These are phyloP conservation scores for Blastobotrys elegans DNA, from an alignment of 1,139 yeast species.

Conservation along the genomic window DNA sequence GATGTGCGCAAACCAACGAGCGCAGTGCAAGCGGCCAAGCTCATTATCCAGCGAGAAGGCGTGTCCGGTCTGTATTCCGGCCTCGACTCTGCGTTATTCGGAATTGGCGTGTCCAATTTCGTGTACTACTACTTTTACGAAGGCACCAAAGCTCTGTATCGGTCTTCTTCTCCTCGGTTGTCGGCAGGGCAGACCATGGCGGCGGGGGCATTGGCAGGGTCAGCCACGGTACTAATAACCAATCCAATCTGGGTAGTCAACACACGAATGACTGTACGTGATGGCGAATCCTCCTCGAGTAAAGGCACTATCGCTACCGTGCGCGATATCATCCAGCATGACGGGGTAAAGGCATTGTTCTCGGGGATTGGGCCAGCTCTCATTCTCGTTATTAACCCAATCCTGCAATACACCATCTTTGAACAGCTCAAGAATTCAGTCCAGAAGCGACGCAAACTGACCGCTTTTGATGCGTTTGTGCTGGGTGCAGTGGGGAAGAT, in stretches of 20 bases:
- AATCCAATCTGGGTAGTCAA: constrained; percentile 97
- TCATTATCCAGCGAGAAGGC: constrained; percentile 60
- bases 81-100: constrained; percentile 79
- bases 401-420: constrained; percentile 85
- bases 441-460: constrained; percentile 47
- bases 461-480: constrained; percentile 66
- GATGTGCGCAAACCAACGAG: constrained; percentile 27
- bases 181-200: constrained; percentile 66
- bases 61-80: constrained; percentile 73
- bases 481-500: constrained; percentile 89
- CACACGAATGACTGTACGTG: constrained; percentile 69
- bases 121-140: constrained; percentile 90
- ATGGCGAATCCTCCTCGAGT: constrained; percentile 37
- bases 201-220: constrained; percentile 85
- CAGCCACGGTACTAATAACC: constrained; percentile 77
- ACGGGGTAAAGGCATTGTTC: constrained; percentile 64
- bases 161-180: constrained; percentile 36
- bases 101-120: constrained; percentile 80
- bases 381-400: constrained; percentile 79
- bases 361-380: constrained; percentile 79
- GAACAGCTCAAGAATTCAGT: constrained; percentile 76
- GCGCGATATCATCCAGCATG: constrained; percentile 57
- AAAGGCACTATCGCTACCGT: constrained; percentile 50
- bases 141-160: constrained; percentile 52
- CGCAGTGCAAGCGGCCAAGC: constrained; percentile 38